Base-by-base conservation (phyloP, 2,329 filamentous ascomycete species). In the Sordariomycetes sp. region DNA sequence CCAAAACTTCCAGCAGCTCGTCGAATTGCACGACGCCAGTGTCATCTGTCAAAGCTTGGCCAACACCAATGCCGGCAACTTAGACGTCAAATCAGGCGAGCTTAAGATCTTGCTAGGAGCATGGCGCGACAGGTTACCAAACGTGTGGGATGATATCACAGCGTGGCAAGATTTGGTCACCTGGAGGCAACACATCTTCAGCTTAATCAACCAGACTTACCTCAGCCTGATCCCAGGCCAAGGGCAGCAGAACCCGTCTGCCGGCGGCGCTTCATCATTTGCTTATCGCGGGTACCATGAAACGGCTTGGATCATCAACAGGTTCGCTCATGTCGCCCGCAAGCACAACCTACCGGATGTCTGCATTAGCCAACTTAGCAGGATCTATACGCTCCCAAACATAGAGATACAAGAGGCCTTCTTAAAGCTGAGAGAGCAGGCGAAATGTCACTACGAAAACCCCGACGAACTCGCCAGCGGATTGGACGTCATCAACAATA, bases 401-500 rank as follows among this genome's bases (percentile, higher is more conserved):
- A 99, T 99, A 29, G 92, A 99, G 63, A 99, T 99, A 30, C 93
- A 98, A 53, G 92, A 99, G 57, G 92, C 92, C 0, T 99, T 99
- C 70, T 64, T 99, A 41, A 99, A 99, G 63, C 63, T 99, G 34
- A 73, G 93, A n/a, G 93, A 99, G 60, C 92, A 99, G 59, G 92
- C 92, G 28, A 95, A 95, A 55, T 98, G 92, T 46, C 92, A 98
- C 55, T 99, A 96, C 56, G 88, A 96, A 61, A 96, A 96, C 50
- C 79, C 82, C 0, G 82, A 85, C 24, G 92, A 98, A 59, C 75
- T 99, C 35, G 90, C 80, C 34, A 94, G 80, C 51, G 92, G 92
- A 2, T 57, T 99, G 44, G 92, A 99, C 51, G 92, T 99, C 3
- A 99, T 99, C 57, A 98, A 98, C 60, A 99, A 98, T 48, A 99